Evolutionary conservation across 2,329 filamentous ascomycete genomes (phyloP).

Genomic region (Peltaster fructicola): DNA sequence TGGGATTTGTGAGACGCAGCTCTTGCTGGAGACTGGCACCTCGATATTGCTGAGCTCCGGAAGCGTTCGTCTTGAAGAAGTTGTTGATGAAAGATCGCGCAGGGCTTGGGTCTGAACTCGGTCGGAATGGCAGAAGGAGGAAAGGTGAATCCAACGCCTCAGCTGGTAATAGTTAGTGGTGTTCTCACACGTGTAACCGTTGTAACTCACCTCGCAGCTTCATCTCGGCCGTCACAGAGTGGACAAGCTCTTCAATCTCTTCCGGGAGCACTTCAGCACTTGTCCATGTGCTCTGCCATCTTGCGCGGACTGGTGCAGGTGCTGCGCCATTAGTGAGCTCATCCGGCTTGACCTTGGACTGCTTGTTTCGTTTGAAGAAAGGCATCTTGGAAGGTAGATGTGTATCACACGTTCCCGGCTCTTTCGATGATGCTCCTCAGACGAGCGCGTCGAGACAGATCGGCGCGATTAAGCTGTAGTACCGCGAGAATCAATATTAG

Average conservation of each 20-base stretch:
- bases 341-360: too few species aligned
- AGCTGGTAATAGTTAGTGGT: constrained; percentile 10
- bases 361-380: too few species aligned
- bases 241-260: constrained; percentile 75
- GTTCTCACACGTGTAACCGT: background rate
- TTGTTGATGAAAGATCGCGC: constrained; percentile 84
- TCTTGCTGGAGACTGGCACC: constrained; percentile 67
- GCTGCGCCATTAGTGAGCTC: too few species aligned
- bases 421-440: too few species aligned
- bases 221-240: constrained; percentile 73
- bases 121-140: constrained; percentile 82
- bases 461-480: too few species aligned
- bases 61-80: constrained; percentile 60
- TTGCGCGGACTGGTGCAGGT: constrained; percentile 55
- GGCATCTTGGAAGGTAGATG: too few species aligned
- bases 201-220: constrained; percentile 67
- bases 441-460: too few species aligned
- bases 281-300: constrained; percentile 73
- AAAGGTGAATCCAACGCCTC: constrained; percentile 80
- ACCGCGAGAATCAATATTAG: too few species aligned
- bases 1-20: constrained; percentile 78
- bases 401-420: too few species aligned
- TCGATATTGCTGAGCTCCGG: constrained; percentile 37
- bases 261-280: constrained; percentile 70
- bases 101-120: constrained; percentile 77